A percentile compares a stretch with the other conserved stretches of the same genome.
phyloP scores from a whole-genome alignment of 1,139 yeast species.

The Kurtzmaniella quercitrusa region DNA sequence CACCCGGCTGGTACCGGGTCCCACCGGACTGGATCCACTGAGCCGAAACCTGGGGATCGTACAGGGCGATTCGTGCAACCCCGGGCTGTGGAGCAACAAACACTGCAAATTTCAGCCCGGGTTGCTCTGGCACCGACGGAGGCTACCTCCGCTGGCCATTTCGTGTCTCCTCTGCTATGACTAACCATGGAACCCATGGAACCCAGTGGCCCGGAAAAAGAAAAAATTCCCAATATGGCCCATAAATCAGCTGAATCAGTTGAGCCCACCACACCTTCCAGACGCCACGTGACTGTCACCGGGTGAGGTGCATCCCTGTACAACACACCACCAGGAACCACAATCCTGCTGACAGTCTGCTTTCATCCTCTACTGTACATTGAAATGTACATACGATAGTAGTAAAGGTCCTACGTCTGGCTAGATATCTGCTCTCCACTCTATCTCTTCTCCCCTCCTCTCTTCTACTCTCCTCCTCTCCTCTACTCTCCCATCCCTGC shows the following conservation, averaged over 20 bases:
- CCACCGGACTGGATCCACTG: background rate
- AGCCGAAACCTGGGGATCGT: constrained; percentile 1
- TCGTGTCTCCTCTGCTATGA: background rate
- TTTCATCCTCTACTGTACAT: no score
- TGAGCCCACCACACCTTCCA: background rate
- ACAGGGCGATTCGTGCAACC: background rate
- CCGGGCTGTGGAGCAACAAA: background rate
- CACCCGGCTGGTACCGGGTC: background rate
- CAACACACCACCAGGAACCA: no score
- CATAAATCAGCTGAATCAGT: background rate
- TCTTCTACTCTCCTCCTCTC: no score
- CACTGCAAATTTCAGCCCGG: background rate
- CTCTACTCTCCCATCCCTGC: no score
- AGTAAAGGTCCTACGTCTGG: no score
- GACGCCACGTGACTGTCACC: background rate
- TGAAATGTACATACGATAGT: no score
- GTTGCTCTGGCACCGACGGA: background rate
- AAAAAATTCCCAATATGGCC: background rate
- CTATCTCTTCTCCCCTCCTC: no score
- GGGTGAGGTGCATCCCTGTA: background rate
- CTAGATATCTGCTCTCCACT: no score
- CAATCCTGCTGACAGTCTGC: no score
- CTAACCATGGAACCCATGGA: background rate
- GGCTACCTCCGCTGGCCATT: no score
- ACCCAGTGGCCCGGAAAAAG: background rate